phyloP scores from a whole-genome alignment of 2,329 filamentous ascomycete genomes.

The Colletotrichum kahawae region DNA sequence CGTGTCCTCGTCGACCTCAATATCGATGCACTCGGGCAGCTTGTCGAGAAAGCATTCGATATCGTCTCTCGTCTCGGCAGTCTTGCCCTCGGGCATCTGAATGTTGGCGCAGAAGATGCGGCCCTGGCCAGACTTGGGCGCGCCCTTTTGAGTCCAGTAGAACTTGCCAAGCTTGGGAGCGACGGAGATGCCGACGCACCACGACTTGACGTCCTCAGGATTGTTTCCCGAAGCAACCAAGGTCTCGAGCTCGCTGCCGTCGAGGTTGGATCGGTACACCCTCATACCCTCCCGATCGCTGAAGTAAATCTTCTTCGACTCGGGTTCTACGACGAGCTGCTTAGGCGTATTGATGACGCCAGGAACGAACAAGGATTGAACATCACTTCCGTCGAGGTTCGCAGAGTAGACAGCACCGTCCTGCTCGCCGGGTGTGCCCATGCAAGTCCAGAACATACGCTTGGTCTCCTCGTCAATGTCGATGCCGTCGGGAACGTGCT shows the following conservation, averaged over 20 bases:
- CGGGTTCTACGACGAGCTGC: slow-evolving; percentile 40
- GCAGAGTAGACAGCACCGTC: slow-evolving; percentile 49
- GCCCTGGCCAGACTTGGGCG: slow-evolving; percentile 53
- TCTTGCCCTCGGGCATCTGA: slow-evolving; percentile 36
- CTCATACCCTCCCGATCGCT: slow-evolving; percentile 49
- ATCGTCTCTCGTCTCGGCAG: slow-evolving; percentile 41
- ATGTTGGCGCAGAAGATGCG: slow-evolving; percentile 57
- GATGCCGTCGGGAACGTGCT: slow-evolving; percentile 49
- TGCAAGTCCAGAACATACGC: slow-evolving; percentile 55
- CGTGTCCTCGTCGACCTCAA: slow-evolving; percentile 54
- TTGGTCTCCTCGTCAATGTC: slow-evolving; percentile 34
- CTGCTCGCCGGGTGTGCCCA: slow-evolving; percentile 44
- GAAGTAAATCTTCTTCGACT: slow-evolving; percentile 41
- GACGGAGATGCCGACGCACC: slow-evolving; percentile 63
- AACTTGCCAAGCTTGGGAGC: slow-evolving; percentile 46
- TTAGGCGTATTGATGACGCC: slow-evolving; percentile 56
- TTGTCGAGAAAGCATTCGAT: slow-evolving; percentile 45
- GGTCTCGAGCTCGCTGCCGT: slow-evolving; percentile 42
- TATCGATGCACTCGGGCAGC: slow-evolving; percentile 62
- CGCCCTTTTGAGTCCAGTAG: slow-evolving; percentile 67
- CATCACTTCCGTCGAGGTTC: slow-evolving; percentile 54
- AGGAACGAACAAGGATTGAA: slow-evolving; percentile 43
- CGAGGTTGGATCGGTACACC: slow-evolving; percentile 41
- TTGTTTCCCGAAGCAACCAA: slow-evolving; percentile 42
- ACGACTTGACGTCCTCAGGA: slow-evolving; percentile 39